Conservation (phyloP, 2,329 filamentous ascomycete genomes). For the Grosmannia huntii region DNA sequence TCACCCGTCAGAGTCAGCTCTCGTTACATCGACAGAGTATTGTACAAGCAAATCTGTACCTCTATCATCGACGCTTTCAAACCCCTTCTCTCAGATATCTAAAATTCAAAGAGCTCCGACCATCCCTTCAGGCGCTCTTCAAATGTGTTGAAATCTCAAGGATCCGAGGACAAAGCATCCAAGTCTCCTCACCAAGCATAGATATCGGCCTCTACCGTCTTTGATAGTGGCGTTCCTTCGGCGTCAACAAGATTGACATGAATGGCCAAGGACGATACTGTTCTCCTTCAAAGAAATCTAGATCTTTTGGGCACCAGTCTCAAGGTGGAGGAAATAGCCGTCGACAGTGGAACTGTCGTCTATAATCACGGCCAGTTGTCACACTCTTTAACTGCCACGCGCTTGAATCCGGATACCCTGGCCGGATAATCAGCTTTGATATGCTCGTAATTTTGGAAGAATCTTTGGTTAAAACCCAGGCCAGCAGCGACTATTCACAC, state of each 20-base stretch:
- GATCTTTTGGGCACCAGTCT: not conserved
- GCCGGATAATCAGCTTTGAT: not conserved
- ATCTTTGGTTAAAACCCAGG: not conserved
- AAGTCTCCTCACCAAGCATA: not conserved
- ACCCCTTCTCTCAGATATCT: too few species aligned
- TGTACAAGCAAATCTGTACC: too few species aligned
- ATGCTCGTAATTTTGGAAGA: not conserved
- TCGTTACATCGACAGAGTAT: too few species aligned
- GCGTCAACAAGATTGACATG: not conserved
- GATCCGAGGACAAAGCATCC: not conserved
- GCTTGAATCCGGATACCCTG: not conserved
- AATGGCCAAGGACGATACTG: not conserved
- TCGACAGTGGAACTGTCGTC: not conserved
- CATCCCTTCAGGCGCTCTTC: not conserved
- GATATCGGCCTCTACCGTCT: not conserved
- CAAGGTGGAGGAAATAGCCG: not conserved
- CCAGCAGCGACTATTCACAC: not conserved
- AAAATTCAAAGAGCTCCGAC: too few species aligned
- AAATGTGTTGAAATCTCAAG: not conserved
- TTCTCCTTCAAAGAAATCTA: not conserved
- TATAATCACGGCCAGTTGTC: not conserved
- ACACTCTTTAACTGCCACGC: not conserved
- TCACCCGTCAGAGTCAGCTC: too few species aligned
- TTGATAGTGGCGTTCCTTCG: not conserved
- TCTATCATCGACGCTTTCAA: too few species aligned